Conservation (phyloP, 1,139 yeast genomes). For the Suhomyces terraborum region DNA sequence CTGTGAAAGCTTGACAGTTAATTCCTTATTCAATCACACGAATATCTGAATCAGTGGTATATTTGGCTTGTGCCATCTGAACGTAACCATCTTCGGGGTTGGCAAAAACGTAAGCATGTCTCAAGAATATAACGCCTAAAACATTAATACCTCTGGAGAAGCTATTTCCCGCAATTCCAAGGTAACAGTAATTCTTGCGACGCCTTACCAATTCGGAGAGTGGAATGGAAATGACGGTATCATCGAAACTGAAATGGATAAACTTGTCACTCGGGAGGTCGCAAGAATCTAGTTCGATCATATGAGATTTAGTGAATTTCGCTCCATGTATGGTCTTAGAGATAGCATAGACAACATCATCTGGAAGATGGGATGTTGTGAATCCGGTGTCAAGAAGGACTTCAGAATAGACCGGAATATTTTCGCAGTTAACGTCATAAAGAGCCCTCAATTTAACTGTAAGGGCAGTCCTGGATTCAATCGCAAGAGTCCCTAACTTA, state of each 20-base stretch:
- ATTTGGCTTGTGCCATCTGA: constrained; percentile 26
- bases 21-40: constrained; percentile 1
- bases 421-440: constrained; percentile 4
- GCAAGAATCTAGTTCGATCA: constrained; percentile 1
- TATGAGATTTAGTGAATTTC: neutral
- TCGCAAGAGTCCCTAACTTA: constrained; percentile 14
- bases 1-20: no score
- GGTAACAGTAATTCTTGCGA: constrained; percentile 2
- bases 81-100: constrained; percentile 30
- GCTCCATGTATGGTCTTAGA: constrained; percentile 25
- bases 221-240: constrained; percentile 9
- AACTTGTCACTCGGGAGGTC: constrained; percentile 3
- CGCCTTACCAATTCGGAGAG: constrained; percentile 11
- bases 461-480: constrained; percentile 9
- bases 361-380: constrained; percentile 57
- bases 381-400: constrained; percentile 69
- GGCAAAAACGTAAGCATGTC: constrained; percentile 31
- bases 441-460: constrained; percentile 13
- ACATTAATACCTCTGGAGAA: constrained; percentile 8
- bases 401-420: neutral
- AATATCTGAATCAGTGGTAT: constrained; percentile 7
- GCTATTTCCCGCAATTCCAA: constrained; percentile 5
- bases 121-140: constrained; percentile 35
- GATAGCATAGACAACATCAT: constrained; percentile 35
- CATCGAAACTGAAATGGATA: constrained; percentile 6